Conservation (phyloP, 768 basidiomycete species). For the Coprinellus micaceus region DNA sequence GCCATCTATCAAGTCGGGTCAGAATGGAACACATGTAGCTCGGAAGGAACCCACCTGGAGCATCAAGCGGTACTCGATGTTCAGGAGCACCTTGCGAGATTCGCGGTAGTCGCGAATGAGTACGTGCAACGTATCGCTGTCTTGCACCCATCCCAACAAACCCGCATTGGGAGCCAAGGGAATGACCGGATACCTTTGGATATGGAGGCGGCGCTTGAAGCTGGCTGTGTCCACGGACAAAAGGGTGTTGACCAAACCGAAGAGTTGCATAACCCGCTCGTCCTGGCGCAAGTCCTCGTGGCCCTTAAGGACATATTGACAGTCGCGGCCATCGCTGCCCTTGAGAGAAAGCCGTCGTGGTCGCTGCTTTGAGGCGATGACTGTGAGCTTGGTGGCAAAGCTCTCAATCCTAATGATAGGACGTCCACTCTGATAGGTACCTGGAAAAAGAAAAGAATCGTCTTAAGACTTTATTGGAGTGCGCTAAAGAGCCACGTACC, state of each 20-base stretch:
- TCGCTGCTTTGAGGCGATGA: conserved; percentile 95
- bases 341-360: conserved; percentile 83
- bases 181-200: conserved; percentile 89
- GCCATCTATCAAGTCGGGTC: conserved; percentile 74
- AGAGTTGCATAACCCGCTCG: conserved; percentile 98
- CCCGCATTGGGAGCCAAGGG: conserved; percentile 96
- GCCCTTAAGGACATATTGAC: conserved; percentile 90
- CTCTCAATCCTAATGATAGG: conserved; percentile 76
- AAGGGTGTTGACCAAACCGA: conserved; percentile 93
- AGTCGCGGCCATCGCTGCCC: conserved; percentile 91
- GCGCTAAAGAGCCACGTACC: conserved; percentile 57
- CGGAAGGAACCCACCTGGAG: conserved; percentile 63
- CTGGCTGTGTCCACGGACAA: conserved; percentile 90
- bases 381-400: conserved; percentile 86
- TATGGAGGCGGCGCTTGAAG: conserved; percentile 93
- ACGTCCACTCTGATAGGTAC: conserved; percentile 89
- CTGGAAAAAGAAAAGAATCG: conserved; percentile 31
- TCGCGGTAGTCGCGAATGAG: conserved; percentile 96
- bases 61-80: conserved; percentile 99
- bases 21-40: background rate
- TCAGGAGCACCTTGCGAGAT: conserved; percentile 90
- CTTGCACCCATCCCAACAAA: conserved; percentile 91
- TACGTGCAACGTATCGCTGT: conserved; percentile 93
- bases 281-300: conserved; percentile 99
- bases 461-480: no score